A percentile compares a stretch with the other conserved stretches of the same genome.
Conservation (phyloP, 1,139 yeast species). For the Saccharomyces hybrid region DNA sequence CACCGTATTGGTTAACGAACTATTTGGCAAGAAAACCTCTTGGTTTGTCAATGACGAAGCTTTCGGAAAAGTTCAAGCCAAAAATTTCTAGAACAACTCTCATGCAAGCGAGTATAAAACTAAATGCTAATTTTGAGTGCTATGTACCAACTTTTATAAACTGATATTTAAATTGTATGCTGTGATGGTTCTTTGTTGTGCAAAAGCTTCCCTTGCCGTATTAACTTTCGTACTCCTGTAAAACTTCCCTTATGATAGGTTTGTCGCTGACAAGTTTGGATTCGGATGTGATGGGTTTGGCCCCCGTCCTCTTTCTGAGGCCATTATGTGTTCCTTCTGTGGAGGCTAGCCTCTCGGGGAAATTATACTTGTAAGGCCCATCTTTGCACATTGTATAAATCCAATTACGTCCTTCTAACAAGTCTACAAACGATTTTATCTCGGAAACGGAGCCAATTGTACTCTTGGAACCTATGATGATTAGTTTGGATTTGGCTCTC, state of each 20-base stretch:
- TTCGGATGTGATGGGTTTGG: slow-evolving; percentile 11
- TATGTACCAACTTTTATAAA: not conserved
- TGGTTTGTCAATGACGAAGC: slow-evolving; percentile 86
- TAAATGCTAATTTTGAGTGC: not conserved
- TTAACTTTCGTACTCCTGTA: slow-evolving; percentile 7
- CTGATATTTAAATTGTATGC: not conserved
- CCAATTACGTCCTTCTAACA: slow-evolving; percentile 60
- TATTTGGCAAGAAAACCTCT: slow-evolving; percentile 41
- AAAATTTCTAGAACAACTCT: no score
- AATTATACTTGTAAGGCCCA: no score
- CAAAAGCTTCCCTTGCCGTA: no score
- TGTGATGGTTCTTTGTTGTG: not conserved
- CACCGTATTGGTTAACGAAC: slow-evolving; percentile 58
- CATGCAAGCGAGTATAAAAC: no score
- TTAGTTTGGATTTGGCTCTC: slow-evolving; percentile 75
- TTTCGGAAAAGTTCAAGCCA: slow-evolving; percentile 32
- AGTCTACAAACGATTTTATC: slow-evolving; percentile 53
- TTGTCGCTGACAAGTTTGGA: slow-evolving; percentile 15
- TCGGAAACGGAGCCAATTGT: slow-evolving; percentile 53
- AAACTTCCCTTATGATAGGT: slow-evolving; percentile 16
- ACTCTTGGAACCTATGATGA: slow-evolving; percentile 68
- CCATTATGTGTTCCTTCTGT: no score
- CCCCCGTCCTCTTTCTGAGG: no score
- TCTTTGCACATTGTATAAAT: slow-evolving; percentile 35
- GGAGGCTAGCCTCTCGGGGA: no score